Evolutionary conservation across 75 land plant genomes (phyloP).

Genomic region (Sequoiadendron giganteum): DNA sequence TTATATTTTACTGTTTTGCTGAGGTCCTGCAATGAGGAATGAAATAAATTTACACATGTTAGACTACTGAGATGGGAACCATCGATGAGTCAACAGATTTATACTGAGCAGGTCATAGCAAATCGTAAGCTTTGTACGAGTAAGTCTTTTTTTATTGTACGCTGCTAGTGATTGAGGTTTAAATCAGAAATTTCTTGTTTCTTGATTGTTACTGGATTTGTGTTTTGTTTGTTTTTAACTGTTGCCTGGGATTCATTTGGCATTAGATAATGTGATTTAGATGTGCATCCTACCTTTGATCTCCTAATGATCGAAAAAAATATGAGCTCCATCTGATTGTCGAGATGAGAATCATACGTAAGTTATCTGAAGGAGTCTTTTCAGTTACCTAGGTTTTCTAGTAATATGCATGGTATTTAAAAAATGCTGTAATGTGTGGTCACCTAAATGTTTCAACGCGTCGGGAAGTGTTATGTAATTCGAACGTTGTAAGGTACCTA

Average conservation of each 20-base stretch:
- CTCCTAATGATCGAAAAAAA: neutral
- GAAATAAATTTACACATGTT: neutral
- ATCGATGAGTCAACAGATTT: neutral
- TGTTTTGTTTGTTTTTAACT: no score
- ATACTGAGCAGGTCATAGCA: neutral
- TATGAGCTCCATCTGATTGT: slow-evolving; percentile 9
- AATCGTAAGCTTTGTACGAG: no score
- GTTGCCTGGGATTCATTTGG: no score
- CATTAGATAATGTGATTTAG: neutral
- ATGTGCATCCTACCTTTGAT: neutral
- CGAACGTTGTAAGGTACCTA: no score
- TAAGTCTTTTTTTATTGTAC: neutral
- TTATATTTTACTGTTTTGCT: no score
- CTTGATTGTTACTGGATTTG: no score
- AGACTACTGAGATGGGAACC: neutral
- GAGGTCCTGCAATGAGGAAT: neutral
- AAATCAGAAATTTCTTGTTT: no score
- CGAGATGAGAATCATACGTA: neutral
- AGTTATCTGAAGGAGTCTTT: neutral
- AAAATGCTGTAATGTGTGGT: no score
- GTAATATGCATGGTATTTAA: no score
- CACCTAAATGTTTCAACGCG: no score
- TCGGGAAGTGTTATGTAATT: no score
- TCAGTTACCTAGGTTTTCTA: no score
- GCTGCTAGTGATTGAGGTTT: neutral